Conservation (phyloP, 2,329 filamentous ascomycete genomes). For the Fusarium miscanthi region DNA sequence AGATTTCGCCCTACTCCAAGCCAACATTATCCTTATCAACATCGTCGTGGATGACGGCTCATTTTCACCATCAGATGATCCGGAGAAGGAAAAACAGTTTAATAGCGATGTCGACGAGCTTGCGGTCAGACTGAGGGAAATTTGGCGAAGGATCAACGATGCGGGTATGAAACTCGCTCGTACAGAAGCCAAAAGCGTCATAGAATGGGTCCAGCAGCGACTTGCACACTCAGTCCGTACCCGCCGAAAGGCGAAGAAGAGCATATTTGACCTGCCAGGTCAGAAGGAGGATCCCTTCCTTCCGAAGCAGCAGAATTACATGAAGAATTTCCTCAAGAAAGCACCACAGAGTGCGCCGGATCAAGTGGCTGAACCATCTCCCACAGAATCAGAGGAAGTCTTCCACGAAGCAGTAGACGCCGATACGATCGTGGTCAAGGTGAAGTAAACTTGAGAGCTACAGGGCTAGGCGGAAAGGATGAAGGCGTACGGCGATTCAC, state of each 20-base stretch:
- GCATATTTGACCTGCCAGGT: constrained; percentile 58
- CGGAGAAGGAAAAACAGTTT: constrained; percentile 62
- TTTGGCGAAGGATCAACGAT: constrained; percentile 75
- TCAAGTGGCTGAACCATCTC: background rate
- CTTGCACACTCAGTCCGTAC: constrained; percentile 78
- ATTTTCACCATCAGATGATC: constrained; percentile 43
- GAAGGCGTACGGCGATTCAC: background rate
- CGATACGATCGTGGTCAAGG: constrained; percentile 39
- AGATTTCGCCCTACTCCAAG: constrained; percentile 75
- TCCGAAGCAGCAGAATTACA: constrained; percentile 61
- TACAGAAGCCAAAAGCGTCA: constrained; percentile 79
- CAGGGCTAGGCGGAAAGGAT: background rate
- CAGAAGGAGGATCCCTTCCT: constrained; percentile 53
- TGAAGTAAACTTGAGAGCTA: constrained; percentile 7
- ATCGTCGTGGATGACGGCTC: constrained; percentile 76
- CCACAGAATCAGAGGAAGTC: background rate
- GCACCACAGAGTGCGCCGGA: constrained; percentile 19
- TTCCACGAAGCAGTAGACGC: constrained; percentile 7
- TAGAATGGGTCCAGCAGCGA: constrained; percentile 80
- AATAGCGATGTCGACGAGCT: constrained; percentile 78
- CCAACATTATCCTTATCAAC: constrained; percentile 76
- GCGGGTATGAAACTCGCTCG: constrained; percentile 77
- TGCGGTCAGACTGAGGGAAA: constrained; percentile 65
- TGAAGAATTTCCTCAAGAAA: constrained; percentile 59
- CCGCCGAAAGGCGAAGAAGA: constrained; percentile 64